Evolutionary conservation across 768 basidiomycete genomes (phyloP).

Genomic region (Panaeolus cyanescens): DNA sequence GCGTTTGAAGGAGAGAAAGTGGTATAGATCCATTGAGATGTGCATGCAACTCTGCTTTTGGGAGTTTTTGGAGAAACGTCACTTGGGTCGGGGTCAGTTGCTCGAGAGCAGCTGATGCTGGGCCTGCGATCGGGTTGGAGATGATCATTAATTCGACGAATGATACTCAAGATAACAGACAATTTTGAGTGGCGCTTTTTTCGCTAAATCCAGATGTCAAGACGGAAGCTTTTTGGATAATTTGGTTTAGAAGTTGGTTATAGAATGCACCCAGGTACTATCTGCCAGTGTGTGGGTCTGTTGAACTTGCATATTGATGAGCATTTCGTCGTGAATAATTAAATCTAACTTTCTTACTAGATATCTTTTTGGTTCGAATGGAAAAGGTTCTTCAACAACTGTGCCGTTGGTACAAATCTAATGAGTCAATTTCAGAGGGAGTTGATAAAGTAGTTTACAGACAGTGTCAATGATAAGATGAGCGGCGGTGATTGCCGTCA

Average conservation of each 20-base stretch:
- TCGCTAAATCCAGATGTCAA: too few species aligned
- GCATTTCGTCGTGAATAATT: too few species aligned
- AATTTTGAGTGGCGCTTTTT: too few species aligned
- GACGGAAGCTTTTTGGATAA: background rate
- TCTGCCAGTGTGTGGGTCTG: background rate
- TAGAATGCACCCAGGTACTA: background rate
- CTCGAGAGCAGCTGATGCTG: conserved; percentile 51
- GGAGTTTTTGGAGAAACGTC: conserved; percentile 60
- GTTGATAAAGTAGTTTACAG: too few species aligned
- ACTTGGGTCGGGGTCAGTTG: conserved; percentile 54
- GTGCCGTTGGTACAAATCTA: too few species aligned
- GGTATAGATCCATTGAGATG: conserved; percentile 88
- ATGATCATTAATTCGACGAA: background rate
- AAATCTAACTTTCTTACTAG: too few species aligned
- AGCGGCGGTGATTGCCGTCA: background rate
- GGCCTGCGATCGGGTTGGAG: conserved; percentile 33
- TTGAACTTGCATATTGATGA: too few species aligned
- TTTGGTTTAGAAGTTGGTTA: background rate
- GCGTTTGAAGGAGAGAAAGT: conserved; percentile 56
- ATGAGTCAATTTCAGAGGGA: too few species aligned
- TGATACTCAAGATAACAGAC: too few species aligned
- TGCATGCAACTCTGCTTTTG: conserved; percentile 86
- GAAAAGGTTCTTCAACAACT: background rate
- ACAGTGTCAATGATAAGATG: background rate
- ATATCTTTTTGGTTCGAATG: too few species aligned